These are phyloP conservation scores for Calycina herbarum DNA, from an alignment of 2,329 filamentous ascomycete species.

Conservation along the genomic window DNA sequence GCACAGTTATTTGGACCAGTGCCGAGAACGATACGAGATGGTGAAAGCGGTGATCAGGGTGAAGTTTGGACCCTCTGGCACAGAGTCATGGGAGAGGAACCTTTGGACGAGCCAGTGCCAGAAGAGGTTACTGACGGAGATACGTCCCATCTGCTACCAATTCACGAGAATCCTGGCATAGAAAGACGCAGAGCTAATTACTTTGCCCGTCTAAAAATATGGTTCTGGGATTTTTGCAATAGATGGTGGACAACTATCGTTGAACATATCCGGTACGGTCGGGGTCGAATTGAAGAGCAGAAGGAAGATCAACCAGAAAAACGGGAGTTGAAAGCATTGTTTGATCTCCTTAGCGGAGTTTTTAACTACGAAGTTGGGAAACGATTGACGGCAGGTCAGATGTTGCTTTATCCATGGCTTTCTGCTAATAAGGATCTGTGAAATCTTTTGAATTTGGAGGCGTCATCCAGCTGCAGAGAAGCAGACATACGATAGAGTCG, in stretches of 20 bases:
- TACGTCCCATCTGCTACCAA: too few relatives aligned
- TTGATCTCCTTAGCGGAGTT: neutral
- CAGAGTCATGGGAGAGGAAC: neutral
- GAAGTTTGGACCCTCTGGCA: neutral
- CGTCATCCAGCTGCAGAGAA: neutral
- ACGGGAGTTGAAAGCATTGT: neutral
- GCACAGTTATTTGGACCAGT: neutral
- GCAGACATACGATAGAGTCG: neutral
- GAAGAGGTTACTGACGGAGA: neutral
- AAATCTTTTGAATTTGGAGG: neutral
- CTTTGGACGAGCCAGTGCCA: neutral
- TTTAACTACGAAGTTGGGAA: neutral
- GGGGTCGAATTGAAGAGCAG: neutral
- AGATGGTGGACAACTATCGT: neutral
- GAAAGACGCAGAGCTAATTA: neutral
- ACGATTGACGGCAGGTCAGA: neutral
- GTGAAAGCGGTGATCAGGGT: neutral
- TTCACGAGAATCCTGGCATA: too few relatives aligned
- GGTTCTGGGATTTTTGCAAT: neutral
- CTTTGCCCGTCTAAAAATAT: neutral
- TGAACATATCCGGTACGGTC: neutral
- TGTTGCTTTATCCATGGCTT: neutral
- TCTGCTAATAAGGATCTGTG: neutral
- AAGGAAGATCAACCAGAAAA: neutral
- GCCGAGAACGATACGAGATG: neutral